These are phyloP conservation scores for Termitomyces heimii DNA, from an alignment of 768 basidiomycete genomes.

Conservation along the genomic window DNA sequence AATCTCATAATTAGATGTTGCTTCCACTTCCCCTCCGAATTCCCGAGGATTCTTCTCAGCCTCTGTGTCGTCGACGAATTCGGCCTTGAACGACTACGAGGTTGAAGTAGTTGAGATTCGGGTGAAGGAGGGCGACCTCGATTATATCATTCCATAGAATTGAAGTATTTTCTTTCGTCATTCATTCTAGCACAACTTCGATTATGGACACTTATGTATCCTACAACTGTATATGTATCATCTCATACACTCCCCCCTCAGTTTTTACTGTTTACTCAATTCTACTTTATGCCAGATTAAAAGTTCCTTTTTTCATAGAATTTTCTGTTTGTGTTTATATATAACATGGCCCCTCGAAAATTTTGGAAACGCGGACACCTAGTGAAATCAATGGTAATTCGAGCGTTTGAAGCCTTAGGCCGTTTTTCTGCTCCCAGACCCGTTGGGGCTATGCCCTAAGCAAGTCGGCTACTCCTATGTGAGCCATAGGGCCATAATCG, in stretches of 20 bases:
- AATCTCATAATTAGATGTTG: slow-evolving; percentile 50
- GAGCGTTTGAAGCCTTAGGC: no score
- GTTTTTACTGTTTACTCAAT: background rate
- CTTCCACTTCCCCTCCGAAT: slow-evolving; percentile 78
- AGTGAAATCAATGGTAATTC: no score
- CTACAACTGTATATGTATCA: background rate
- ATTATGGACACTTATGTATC: background rate
- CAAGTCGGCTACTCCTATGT: no score
- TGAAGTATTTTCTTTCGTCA: background rate
- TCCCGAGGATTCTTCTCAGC: slow-evolving; percentile 60
- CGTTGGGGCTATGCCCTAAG: no score
- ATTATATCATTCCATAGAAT: slow-evolving; percentile 63
- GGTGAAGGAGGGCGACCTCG: slow-evolving; percentile 71
- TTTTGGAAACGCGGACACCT: no score
- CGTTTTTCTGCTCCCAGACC: no score
- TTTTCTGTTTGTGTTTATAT: background rate
- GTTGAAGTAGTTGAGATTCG: slow-evolving; percentile 87
- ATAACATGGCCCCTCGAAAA: no score
- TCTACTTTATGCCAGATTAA: background rate
- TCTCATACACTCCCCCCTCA: background rate
- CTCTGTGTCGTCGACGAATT: slow-evolving; percentile 62
- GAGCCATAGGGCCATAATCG: no score
- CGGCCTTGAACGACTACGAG: slow-evolving; percentile 68
- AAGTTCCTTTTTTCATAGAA: no score
- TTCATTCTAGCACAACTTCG: background rate